Evolutionary conservation across 1,284 basidiomycete genomes (phyloP).

Genomic region (Takashimella tepidaria): DNA sequence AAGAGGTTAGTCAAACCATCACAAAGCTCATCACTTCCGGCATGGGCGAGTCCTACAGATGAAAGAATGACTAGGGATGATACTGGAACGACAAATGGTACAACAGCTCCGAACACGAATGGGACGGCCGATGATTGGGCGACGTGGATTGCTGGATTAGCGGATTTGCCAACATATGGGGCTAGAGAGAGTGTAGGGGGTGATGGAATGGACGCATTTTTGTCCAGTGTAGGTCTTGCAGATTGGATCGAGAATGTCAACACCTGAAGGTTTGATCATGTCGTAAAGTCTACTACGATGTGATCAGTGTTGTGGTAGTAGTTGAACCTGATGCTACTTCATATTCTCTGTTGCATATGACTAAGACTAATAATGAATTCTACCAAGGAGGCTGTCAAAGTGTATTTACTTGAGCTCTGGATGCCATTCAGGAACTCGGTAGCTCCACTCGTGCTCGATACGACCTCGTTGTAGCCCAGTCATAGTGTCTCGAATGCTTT

Average conservation of each 20-base stretch:
- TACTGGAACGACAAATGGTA: not conserved
- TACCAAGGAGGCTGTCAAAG: no score
- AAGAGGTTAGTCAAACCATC: not conserved
- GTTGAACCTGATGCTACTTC: no score
- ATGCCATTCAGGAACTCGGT: conserved; percentile 28
- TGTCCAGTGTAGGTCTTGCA: not conserved
- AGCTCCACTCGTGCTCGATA: conserved; percentile 28
- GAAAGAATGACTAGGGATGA: not conserved
- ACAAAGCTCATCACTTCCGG: not conserved
- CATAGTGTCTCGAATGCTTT: conserved; percentile 27
- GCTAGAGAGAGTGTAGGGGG: not conserved
- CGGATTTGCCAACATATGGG: not conserved
- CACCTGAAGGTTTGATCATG: no score
- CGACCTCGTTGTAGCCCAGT: conserved; percentile 32
- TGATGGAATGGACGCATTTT: not conserved
- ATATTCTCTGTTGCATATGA: not conserved
- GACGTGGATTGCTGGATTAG: not conserved
- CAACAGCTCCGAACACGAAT: not conserved
- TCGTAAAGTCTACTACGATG: no score
- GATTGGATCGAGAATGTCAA: not conserved
- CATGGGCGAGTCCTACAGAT: not conserved
- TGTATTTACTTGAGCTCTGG: not conserved
- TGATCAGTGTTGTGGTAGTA: no score
- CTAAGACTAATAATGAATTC: no score
- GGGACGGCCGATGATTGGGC: not conserved